Conservation (phyloP, 495 filamentous ascomycete genomes). For the Annulohypoxylon stygium region DNA sequence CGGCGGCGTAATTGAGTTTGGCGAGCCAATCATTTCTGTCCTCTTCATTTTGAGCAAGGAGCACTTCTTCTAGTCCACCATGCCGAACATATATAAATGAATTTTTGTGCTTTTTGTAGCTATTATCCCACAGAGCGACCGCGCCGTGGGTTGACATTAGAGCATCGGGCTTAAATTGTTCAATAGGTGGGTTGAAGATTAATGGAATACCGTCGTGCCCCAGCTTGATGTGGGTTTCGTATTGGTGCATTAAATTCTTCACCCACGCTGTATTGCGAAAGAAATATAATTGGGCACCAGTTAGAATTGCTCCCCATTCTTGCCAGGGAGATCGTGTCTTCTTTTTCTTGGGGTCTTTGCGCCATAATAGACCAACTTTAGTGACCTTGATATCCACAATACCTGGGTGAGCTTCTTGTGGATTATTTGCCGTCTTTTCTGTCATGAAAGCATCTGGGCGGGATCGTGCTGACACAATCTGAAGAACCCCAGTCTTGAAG, state of each 20-base stretch:
- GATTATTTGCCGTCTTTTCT: conserved; percentile 83
- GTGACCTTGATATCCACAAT: conserved; percentile 98
- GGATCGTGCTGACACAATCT: conserved; percentile 93
- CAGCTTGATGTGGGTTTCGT: conserved; percentile 80
- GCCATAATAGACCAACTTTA: conserved; percentile 95
- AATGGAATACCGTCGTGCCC: conserved; percentile 76
- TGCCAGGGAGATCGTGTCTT: conserved; percentile 96
- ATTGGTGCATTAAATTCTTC: conserved; percentile 88
- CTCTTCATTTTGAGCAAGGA: conserved; percentile 86
- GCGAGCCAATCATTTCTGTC: conserved; percentile 98
- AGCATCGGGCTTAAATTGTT: conserved; percentile 91
- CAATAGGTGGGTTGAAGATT: conserved; percentile 88
- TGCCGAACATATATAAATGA: conserved; percentile 93
- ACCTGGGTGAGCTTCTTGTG: conserved; percentile 88
- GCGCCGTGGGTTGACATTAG: conserved; percentile 93
- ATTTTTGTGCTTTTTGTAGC: conserved; percentile 96
- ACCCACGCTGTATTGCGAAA: conserved; percentile 94
- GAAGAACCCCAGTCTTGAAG: conserved; percentile 88
- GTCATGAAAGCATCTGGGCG: conserved; percentile 95
- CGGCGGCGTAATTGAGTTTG: conserved; percentile 95
- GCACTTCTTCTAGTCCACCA: conserved; percentile 88
- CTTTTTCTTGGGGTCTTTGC: conserved; percentile 95
- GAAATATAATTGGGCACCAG: conserved; percentile 94
- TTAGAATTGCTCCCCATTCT: conserved; percentile 97
- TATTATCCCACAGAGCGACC: conserved; percentile 86